Evolutionary conservation across 345 rosid genomes (phyloP).

Genomic region (Excoecaria cochinchinensis): DNA sequence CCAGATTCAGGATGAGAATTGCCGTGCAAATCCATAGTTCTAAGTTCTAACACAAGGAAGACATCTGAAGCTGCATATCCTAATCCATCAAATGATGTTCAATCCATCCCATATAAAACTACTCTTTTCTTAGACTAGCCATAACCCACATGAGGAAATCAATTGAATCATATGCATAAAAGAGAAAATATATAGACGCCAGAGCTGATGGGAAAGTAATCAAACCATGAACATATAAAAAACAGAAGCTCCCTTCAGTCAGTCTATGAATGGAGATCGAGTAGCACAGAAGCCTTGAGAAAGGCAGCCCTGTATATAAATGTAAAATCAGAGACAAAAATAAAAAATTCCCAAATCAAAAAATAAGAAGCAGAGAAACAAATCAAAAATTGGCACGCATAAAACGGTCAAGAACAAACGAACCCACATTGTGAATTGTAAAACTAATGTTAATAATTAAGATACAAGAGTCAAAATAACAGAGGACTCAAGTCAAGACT

Average conservation of each 20-base stretch:
- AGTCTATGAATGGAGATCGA: not conserved
- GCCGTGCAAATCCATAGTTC: constrained; percentile 42
- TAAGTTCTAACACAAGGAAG: not conserved
- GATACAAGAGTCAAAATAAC: too few species aligned
- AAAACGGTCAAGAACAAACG: not conserved
- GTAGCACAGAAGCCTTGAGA: not conserved
- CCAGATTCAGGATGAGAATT: constrained; percentile 39
- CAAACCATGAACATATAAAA: not conserved
- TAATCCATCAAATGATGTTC: not conserved
- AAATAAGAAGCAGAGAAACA: not conserved
- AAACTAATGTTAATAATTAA: not conserved
- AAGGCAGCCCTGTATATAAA: not conserved
- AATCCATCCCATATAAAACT: not conserved
- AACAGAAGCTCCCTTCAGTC: not conserved
- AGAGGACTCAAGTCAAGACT: too few species aligned
- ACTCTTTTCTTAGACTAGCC: too few species aligned
- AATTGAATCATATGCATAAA: too few species aligned
- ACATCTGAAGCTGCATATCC: not conserved
- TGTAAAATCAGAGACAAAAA: not conserved
- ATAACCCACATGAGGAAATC: too few species aligned
- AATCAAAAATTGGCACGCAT: not conserved
- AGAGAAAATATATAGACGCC: too few species aligned
- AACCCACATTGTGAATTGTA: not conserved
- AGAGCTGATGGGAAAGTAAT: not conserved
- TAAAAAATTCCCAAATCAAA: not conserved